A percentile compares a stretch with the other conserved stretches of the same genome.
Evolutionary conservation across 208 protist genomes (phyloP).

Genomic region (Crithidia expoeki): DNA sequence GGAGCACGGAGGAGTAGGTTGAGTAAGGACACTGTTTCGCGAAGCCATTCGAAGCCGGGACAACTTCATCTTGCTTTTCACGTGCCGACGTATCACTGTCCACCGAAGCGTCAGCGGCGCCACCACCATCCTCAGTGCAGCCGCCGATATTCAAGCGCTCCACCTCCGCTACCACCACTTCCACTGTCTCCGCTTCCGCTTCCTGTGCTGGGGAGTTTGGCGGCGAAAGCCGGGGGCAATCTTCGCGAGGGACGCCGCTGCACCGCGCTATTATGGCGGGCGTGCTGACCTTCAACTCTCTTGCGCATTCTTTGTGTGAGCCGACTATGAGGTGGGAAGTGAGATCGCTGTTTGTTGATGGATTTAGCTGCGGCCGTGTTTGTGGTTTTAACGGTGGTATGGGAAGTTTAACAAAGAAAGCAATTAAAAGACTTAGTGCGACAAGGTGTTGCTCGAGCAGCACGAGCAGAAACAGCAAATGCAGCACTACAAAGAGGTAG

Average conservation of each 20-base stretch:
- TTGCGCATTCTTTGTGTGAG: neutral
- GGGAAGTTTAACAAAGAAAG: slow-evolving; percentile 9
- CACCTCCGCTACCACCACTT: neutral
- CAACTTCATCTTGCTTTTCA: neutral
- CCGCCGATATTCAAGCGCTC: too few relatives aligned
- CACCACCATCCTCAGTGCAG: neutral
- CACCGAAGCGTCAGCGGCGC: neutral
- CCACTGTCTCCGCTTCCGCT: neutral
- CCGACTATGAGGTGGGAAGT: neutral
- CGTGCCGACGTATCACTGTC: neutral
- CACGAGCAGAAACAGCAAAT: slow-evolving; percentile 34
- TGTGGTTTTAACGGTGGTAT: neutral
- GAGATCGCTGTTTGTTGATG: neutral
- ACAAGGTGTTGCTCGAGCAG: slow-evolving; percentile 19
- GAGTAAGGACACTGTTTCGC: neutral
- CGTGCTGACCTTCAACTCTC: neutral
- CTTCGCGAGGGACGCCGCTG: too few relatives aligned
- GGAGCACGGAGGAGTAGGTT: neutral
- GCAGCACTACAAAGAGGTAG: slow-evolving; percentile 49
- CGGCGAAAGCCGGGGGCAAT: neutral
- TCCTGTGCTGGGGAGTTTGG: neutral
- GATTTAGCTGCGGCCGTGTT: neutral
- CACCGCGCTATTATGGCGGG: neutral
- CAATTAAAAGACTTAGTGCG: slow-evolving; percentile 15
- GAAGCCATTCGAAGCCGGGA: neutral